Percentiles rank a stretch among this genome's conserved stretches.
phyloP scores from a whole-genome alignment of 345 rosid genomes.

The Cardiospermum halicacabum region DNA sequence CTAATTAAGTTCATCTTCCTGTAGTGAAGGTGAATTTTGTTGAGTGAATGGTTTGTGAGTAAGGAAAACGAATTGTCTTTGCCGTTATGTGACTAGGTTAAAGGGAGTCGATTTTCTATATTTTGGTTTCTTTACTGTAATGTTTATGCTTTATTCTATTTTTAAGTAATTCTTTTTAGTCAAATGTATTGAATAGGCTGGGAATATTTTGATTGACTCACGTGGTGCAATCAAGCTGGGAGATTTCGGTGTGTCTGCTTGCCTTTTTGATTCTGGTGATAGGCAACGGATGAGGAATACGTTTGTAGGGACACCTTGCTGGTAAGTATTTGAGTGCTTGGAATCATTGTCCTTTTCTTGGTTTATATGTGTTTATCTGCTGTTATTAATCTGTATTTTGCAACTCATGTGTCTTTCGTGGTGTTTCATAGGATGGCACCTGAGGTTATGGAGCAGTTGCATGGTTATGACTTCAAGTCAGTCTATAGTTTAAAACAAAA shows the following conservation, averaged over 20 bases:
- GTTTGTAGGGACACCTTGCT: conserved; percentile 99
- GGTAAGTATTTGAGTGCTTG: conserved; percentile 43
- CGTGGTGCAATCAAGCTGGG: conserved; percentile 87
- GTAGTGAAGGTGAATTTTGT: too few species aligned
- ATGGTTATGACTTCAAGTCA: conserved; percentile 97
- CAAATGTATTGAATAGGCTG: conserved; percentile 54
- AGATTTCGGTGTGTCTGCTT: conserved; percentile 97
- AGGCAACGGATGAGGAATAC: conserved; percentile 97
- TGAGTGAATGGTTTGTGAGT: too few species aligned
- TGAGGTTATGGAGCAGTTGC: conserved; percentile 98
- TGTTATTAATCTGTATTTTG: not conserved
- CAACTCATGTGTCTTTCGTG: conserved; percentile 1
- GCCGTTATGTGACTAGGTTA: conserved; percentile 70
- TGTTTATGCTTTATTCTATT: not conserved
- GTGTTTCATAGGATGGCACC: conserved; percentile 91
- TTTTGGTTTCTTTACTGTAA: conserved; percentile 95
- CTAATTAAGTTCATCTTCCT: too few species aligned
- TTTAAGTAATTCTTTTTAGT: not conserved
- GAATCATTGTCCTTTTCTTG: conserved; percentile 9
- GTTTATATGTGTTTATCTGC: not conserved
- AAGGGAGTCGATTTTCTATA: conserved; percentile 94
- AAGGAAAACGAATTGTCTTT: too few species aligned
- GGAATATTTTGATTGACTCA: conserved; percentile 78
- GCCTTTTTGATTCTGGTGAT: conserved; percentile 97
- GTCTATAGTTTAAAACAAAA: conserved; percentile 21